A percentile compares a stretch with the other conserved stretches of the same genome.
phyloP scores from a whole-genome alignment of 805 yeast species.

The Wickerhamomyces alni region DNA sequence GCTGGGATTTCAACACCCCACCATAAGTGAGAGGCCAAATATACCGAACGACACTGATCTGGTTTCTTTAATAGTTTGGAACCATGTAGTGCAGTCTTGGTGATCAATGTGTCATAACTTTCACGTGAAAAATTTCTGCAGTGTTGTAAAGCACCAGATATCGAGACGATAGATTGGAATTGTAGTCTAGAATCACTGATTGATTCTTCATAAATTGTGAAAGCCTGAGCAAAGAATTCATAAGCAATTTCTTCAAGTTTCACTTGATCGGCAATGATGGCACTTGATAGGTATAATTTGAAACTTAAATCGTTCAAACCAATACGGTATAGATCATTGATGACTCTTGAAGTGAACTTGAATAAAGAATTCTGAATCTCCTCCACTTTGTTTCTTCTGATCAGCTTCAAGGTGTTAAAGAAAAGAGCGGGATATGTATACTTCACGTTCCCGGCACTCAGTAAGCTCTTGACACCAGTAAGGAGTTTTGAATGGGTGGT shows the following conservation, averaged over 20 bases:
- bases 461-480: conserved; percentile 37
- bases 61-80: conserved; percentile 85
- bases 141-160: conserved; percentile 46
- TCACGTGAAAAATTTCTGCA: conserved; percentile 50
- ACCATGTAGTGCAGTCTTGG: conserved; percentile 82
- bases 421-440: conserved; percentile 76
- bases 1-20: conserved; percentile 70
- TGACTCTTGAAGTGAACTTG: conserved; percentile 64
- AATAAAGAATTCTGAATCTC: conserved; percentile 36
- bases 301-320: conserved; percentile 32
- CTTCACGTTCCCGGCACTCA: conserved; percentile 53
- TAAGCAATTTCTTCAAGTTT: conserved; percentile 66
- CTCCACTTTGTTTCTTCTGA: conserved; percentile 37
- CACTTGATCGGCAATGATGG: conserved; percentile 75
- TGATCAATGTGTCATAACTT: conserved; percentile 75
- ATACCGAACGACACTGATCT: conserved; percentile 91
- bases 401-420: conserved; percentile 50
- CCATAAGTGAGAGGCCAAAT: conserved; percentile 87
- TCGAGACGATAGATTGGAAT: conserved; percentile 43
- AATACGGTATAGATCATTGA: conserved; percentile 53
- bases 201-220: conserved; percentile 72
- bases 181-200: conserved; percentile 48
- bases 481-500: conserved; percentile 39
- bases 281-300: conserved; percentile 55
- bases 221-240: conserved; percentile 86